A percentile compares a stretch with the other conserved stretches of the same genome.
Evolutionary conservation across 2,329 filamentous ascomycete genomes (phyloP).

Genomic region (Talaromyces amestolkiae): DNA sequence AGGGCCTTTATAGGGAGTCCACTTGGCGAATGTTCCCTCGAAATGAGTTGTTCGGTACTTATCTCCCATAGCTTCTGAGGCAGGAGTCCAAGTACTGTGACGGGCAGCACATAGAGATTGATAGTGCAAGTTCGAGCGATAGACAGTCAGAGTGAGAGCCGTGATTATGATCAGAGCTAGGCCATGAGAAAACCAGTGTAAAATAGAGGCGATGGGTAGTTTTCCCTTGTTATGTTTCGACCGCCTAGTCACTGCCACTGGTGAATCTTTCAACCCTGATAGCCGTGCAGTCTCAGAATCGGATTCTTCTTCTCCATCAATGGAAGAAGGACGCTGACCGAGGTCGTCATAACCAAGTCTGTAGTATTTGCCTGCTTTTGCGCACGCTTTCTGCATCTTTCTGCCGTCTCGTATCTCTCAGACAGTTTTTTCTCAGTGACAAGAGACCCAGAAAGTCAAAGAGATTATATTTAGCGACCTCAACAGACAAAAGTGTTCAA

Average conservation of each 20-base stretch:
- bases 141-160: background rate
- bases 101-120: background rate
- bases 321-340: background rate
- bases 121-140: background rate
- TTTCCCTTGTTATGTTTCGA: background rate
- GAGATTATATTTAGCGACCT: background rate
- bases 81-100: background rate
- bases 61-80: background rate
- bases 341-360: background rate
- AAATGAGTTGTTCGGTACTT: background rate
- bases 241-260: background rate
- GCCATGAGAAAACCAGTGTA: constrained; percentile 9
- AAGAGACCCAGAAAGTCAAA: background rate
- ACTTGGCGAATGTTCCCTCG: constrained; percentile 7
- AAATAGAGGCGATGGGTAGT: background rate
- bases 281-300: background rate
- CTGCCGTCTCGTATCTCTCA: background rate
- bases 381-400: background rate
- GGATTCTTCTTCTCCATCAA: background rate
- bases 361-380: background rate
- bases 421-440: background rate
- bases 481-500: background rate
- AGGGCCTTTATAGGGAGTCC: constrained; percentile 9
- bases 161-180: background rate
- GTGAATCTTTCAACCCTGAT: background rate